Evolutionary conservation across 768 basidiomycete genomes (phyloP), one percentile per base, ranked within the genome.

Genomic region (Obba rivulosa): DNA sequence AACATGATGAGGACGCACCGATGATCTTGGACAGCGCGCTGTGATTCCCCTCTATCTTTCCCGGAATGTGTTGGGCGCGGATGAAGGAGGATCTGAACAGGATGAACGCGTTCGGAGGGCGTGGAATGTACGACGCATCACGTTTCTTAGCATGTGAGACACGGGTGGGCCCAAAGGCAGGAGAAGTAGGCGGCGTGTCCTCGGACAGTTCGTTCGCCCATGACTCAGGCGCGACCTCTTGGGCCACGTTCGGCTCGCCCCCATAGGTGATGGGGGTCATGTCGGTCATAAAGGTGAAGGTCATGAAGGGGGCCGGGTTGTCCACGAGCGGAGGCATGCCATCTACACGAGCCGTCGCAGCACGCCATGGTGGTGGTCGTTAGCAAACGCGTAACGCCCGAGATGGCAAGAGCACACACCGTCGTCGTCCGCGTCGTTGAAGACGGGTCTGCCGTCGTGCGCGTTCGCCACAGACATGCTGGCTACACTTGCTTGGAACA

Each of bases 81-180:
- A 89, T 86, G 67, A 89, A 88, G 24, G 79, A 80, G 20, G 84
- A 85, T 56, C 87, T 79, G 66, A 88, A 90, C 64, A 89, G 82
- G 57, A 89, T 90, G 69, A 89, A 90, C 50, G 87, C 87, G 66
- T 88, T 90, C 21, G 87, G 87, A 7, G 87, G 87, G 41, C 87
- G 81, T 36, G 87, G 87, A 65, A 89, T 90, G 65, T 88, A 83
- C 2, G 78, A 79, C 46, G 82, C 78, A 58, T 84, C 81, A 46
- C 81, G 78, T 59, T 79, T 77, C 70, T 79, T 84, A 49, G 72
- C 73, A 60, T 84, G 81, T 48, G 73, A 75, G 20, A 46, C 45
- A 11, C 75, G 75, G 48, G 69, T 65, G 53, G 59, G 65, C 3
- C 53, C 68, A 51, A 60, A 66, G 50, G 57, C 55, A 11, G 59